Conservation (phyloP, 495 filamentous ascomycete species). For the Elaphomyces granulatus region DNA sequence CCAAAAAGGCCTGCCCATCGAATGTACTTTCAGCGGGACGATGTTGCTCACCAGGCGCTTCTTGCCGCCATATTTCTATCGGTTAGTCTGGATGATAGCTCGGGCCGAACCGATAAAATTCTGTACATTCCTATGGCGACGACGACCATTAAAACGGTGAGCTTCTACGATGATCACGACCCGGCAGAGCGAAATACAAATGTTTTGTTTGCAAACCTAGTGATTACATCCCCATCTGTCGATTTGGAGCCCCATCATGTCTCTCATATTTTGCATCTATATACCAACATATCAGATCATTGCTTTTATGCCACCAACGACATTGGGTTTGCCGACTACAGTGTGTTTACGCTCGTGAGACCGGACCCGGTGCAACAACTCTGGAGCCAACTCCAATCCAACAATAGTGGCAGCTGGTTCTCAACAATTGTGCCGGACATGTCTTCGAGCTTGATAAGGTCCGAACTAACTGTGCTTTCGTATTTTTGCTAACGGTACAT, state of each 20-base stretch:
- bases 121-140: conserved; percentile 97
- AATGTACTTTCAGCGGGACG: conserved; percentile 94
- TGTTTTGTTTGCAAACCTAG: conserved; percentile 88
- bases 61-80: conserved; percentile 85
- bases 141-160: conserved; percentile 80
- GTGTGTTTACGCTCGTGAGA: conserved; percentile 41
- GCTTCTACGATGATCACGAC: conserved; percentile 56
- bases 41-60: conserved; percentile 90
- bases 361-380: conserved; percentile 5
- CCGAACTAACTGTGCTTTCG: too few species aligned
- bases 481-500: too few species aligned
- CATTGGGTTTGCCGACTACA: conserved; percentile 11
- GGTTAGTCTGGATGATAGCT: conserved; percentile 77
- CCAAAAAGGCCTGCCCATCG: conserved; percentile 88
- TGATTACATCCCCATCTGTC: conserved; percentile 87
- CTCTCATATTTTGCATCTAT: conserved; percentile 70
- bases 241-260: conserved; percentile 92
- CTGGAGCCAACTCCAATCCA: conserved; percentile 11
- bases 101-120: conserved; percentile 69
- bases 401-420: conserved; percentile 17
- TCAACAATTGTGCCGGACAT: conserved; percentile 19
- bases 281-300: conserved; percentile 34
- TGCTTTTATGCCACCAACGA: conserved; percentile 39
- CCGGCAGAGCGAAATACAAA: conserved; percentile 86
- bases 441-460: conserved; percentile 19